These are phyloP conservation scores for Danielia reshetovae DNA, from an alignment of 805 yeast genomes.

Conservation along the genomic window DNA sequence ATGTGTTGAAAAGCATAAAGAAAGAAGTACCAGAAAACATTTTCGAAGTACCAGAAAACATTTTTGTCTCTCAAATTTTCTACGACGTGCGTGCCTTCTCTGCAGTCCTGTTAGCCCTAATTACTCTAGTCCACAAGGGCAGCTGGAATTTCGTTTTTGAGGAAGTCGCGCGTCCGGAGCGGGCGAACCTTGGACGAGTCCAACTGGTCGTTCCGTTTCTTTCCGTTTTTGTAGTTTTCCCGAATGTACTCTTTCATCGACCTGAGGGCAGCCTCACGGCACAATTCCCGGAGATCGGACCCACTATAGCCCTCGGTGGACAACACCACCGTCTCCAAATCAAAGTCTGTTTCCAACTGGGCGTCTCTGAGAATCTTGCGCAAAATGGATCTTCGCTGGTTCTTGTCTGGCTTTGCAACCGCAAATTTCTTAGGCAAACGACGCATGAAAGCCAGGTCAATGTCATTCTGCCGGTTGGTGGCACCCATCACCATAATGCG, in stretches of 20 bases:
- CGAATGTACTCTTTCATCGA: conserved; percentile 84
- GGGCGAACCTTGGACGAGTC: conserved; percentile 53
- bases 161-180: conserved; percentile 59
- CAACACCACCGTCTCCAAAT: conserved; percentile 54
- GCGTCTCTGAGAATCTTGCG: conserved; percentile 66
- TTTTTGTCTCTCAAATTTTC: no score
- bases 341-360: conserved; percentile 55
- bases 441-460: conserved; percentile 87
- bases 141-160: conserved; percentile 25
- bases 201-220: conserved; percentile 19
- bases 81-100: no score
- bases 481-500: conserved; percentile 89
- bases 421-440: conserved; percentile 90
- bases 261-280: conserved; percentile 88
- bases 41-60: no score
- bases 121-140: conserved; percentile 11
- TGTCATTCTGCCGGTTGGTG: conserved; percentile 87
- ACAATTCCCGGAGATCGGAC: conserved; percentile 83
- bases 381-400: conserved; percentile 69
- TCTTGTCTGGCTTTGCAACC: conserved; percentile 63
- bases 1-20: no score
- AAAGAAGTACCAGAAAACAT: background rate
- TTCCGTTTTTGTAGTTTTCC: conserved; percentile 45
- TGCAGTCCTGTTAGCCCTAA: background rate
- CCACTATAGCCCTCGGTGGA: conserved; percentile 76